Base-by-base conservation (phyloP, 768 basidiomycete species). In the Porpolomopsis calyptriformis region DNA sequence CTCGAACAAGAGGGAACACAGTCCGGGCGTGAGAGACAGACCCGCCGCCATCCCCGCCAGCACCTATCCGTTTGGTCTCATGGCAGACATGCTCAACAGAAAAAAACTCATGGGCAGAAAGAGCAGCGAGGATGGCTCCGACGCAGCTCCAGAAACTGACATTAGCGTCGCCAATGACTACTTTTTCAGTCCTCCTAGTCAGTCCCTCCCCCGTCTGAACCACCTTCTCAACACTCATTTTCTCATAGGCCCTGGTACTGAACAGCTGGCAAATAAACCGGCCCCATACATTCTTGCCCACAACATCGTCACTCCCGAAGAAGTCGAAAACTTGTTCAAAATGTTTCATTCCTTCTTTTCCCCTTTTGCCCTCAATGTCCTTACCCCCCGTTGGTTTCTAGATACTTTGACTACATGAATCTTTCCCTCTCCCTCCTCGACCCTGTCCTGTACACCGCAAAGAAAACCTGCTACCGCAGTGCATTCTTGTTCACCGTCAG, bases 401-500 rank as follows among this genome's bases (percentile, higher is more conserved):
- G 84, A 47, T 88, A 77, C 60, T 87, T 84, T 53, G 76, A 82
- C 41, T 73, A 76, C 52, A 86, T 90, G 75, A 89, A 89, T 55
- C 65, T 76, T 6, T 87, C 85, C 0, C 64, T 87, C 16, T 89
- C 82, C 2, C 60, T 94, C 20, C 66, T 94, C 18, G 91, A 93
- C 53, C 82, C 84, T 8, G 72, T 75, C 25, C 72, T 94, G 18
- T 92, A 97, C 58, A 91, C 88, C 0, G 82, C 90, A 4, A 82
- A 83, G 44, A 74, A 71, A 52, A 85, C 86, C 1, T 83, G 80
- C 52, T 79, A 80, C 62, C 77, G 92, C 18, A 88, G 84, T 55
- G 88, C 91, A 2, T 94, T 94, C 68, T 62, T 97, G 29, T 91
- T 94, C 63, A 93, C 92, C 25, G 87, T 90, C 48, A 77, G 86